A percentile compares a stretch with the other conserved stretches of the same genome.
Conservation (phyloP, 148 eudicot genomes). For the Agrostemma githago region DNA sequence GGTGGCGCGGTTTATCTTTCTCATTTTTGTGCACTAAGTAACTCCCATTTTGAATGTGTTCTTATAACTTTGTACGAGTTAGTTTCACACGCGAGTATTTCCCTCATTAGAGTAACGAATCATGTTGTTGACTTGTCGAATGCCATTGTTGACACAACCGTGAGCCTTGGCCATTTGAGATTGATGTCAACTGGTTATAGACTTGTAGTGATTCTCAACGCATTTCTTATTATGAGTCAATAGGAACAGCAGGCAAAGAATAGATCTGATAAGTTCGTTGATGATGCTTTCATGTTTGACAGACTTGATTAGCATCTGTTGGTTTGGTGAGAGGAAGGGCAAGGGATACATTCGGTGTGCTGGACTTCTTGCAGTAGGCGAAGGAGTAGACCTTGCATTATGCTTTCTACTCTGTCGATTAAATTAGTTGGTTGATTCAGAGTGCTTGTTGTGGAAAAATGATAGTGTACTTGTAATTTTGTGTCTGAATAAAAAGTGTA, state of each 20-base stretch:
- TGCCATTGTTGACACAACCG: not conserved
- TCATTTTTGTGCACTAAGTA: not conserved
- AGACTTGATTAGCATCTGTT: conserved; percentile 3
- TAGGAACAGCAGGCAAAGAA: not conserved
- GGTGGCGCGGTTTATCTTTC: not conserved
- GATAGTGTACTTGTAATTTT: not conserved
- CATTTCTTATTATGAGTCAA: not conserved
- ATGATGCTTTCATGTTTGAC: conserved; percentile 11
- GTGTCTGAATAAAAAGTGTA: not conserved
- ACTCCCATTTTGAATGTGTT: not conserved
- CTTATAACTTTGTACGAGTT: not conserved
- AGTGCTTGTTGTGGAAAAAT: conserved; percentile 1
- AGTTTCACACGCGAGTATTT: not conserved
- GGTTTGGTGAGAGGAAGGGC: not conserved
- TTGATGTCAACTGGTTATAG: not conserved
- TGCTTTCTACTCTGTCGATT: not conserved
- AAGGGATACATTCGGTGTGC: not conserved
- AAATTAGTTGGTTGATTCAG: not conserved
- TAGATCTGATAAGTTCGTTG: not conserved
- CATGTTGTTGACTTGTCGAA: not conserved
- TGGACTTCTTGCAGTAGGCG: not conserved
- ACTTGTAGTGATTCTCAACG: not conserved
- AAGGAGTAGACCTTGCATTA: not conserved
- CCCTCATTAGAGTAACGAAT: not conserved
- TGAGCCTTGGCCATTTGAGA: not conserved